Evolutionary conservation across 2,329 filamentous ascomycete genomes (phyloP), one percentile per base, ranked within the genome.

Genomic region (Rutstroemia sp.): DNA sequence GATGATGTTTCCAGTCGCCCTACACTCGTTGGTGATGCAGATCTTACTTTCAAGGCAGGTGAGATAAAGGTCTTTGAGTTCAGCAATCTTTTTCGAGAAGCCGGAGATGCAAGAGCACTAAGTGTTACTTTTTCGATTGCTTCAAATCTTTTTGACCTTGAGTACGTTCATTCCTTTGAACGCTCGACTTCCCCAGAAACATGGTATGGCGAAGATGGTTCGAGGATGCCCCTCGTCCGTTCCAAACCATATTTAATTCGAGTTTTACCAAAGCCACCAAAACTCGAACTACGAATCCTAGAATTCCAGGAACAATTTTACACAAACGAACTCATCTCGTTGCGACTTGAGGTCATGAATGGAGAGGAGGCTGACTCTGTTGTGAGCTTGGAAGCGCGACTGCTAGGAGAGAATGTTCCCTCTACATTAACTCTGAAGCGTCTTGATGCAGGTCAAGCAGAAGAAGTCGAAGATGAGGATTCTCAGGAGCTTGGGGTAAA

Each of bases 201-300:
- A 1, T 86, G 82, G 82, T 79, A 78, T 66, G 70, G 75, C 2
- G 69, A 73, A 6, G 70, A 71, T 2, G 71, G 73, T 14, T 68
- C 70, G 0, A 76, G 71, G 52, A 77, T 77, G 58, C 75, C 72
- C 27, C 69, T 81, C 19, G 71, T 77, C 27, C 76, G 82, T 8
- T 62, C 71, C 10, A 75, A 79, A 48, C 73, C 80, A 8, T 75
- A 80, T 37, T 74, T 75, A 2, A 80, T 95, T 56, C 85, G 82
- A 56, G 84, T 99, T 23, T 78, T 91, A 54, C 92, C 94, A 1
- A 88, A 95, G 62, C 94, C 92, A 27, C 94, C 94, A 0, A 97
- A 96, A 71, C 83, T 99, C 75, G 85, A 90, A 63, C 82, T 99
- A 47, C 79, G 75, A 25, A 73, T 90, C 9, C 75, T 81, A 2